phyloP scores from a whole-genome alignment of 805 yeast species.

The Priceomyces castillae region DNA sequence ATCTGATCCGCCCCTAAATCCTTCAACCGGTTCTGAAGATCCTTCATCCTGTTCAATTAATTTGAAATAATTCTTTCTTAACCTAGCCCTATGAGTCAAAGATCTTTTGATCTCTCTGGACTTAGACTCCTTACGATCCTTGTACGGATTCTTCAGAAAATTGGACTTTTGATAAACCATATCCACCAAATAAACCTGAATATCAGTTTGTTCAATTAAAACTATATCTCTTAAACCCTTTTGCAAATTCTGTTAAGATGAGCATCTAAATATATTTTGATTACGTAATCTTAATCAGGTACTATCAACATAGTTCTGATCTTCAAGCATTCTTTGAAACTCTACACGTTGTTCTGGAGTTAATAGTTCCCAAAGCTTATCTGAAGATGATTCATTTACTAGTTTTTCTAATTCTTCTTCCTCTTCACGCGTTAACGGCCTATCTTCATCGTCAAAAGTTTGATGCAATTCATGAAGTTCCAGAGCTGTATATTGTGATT shows the following conservation, averaged over 20 bases:
- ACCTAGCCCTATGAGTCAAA: constrained; percentile 73
- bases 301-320: constrained; percentile 3
- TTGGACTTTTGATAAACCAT: neutral
- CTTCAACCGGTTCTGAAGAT: constrained; percentile 5
- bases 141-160: constrained; percentile 25
- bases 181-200: neutral
- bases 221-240: neutral
- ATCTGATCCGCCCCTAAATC: neutral
- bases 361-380: constrained; percentile 1
- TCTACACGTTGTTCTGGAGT: constrained; percentile 7
- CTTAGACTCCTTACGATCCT: constrained; percentile 38
- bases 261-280: constrained; percentile 7
- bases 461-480: constrained; percentile 4
- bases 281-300: constrained; percentile 6
- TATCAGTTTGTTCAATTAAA: neutral
- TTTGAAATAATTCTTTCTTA: constrained; percentile 79
- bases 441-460: constrained; percentile 3
- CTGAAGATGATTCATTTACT: neutral
- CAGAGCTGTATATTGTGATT: neutral
- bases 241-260: constrained; percentile 10
- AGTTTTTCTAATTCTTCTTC: constrained; percentile 1
- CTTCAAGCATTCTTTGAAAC: constrained; percentile 2
- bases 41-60: constrained; percentile 68
- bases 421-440: constrained; percentile 6
- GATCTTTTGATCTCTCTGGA: constrained; percentile 72